Evolutionary conservation across 768 basidiomycete species (phyloP).

Genomic region (Rhizopogon vulgaris): DNA sequence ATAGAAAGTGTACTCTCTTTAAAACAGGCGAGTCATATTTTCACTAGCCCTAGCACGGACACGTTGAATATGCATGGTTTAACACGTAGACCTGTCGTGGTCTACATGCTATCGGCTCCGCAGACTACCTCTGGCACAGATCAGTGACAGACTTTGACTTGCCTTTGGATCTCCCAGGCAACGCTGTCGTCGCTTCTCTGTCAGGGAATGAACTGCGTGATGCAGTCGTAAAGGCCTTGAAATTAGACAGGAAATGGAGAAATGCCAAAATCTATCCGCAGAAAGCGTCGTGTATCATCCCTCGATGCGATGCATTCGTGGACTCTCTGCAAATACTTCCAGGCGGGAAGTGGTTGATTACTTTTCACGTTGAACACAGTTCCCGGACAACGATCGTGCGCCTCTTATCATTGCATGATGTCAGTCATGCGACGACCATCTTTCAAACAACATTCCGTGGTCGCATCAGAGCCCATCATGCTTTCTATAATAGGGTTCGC

Average conservation of each 20-base stretch:
- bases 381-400: slow-evolving; percentile 32
- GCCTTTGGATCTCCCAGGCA: slow-evolving; percentile 36
- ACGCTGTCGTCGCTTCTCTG: slow-evolving; percentile 27
- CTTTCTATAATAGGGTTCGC: slow-evolving; percentile 19
- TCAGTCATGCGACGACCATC: slow-evolving; percentile 19
- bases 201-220: slow-evolving; percentile 35
- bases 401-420: slow-evolving; percentile 37
- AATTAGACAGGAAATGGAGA: slow-evolving; percentile 47
- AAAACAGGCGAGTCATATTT: slow-evolving; percentile 36
- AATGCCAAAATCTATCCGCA: slow-evolving; percentile 29
- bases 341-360: slow-evolving; percentile 44
- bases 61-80: slow-evolving; percentile 7
- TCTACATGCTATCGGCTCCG: slow-evolving; percentile 43
- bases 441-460: slow-evolving; percentile 22
- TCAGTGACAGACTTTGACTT: slow-evolving; percentile 26
- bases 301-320: slow-evolving; percentile 30
- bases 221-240: slow-evolving; percentile 37
- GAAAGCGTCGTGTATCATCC: slow-evolving; percentile 30
- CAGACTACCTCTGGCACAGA: slow-evolving; percentile 53
- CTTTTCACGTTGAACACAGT: slow-evolving; percentile 29
- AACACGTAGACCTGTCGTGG: slow-evolving; percentile 54
- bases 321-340: slow-evolving; percentile 41
- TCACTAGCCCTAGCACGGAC: slow-evolving; percentile 5
- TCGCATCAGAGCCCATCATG: slow-evolving; percentile 29
- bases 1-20: slow-evolving; percentile 40